Percentiles rank a stretch among this genome's conserved stretches.
These are phyloP conservation scores for Stephania japonica DNA, from an alignment of 164 flowering plant genomes.

Conservation along the genomic window DNA sequence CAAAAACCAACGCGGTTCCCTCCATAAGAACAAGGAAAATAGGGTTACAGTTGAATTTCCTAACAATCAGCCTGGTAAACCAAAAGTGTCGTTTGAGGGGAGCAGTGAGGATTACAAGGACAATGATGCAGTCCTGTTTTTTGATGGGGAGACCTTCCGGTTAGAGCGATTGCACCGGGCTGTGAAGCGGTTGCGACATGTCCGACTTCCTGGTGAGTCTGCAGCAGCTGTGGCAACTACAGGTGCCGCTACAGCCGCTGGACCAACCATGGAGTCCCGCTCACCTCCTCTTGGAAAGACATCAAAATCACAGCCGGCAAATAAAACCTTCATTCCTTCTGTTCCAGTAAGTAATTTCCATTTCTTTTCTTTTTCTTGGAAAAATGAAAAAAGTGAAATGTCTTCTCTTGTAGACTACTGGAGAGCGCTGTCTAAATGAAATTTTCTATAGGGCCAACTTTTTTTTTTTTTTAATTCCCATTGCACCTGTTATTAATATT, in stretches of 20 bases:
- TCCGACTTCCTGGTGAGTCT: conserved; percentile 59
- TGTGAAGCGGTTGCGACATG: conserved; percentile 78
- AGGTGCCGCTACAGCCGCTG: conserved; percentile 12
- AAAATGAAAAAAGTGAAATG: not conserved
- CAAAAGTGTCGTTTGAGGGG: conserved; percentile 72
- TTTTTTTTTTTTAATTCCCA: not conserved
- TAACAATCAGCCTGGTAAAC: conserved; percentile 77
- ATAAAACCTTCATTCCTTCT: conserved; percentile 27
- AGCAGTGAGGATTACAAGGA: conserved; percentile 81
- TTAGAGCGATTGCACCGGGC: conserved; percentile 82
- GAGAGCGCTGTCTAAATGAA: not conserved
- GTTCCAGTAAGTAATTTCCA: conserved; percentile 41
- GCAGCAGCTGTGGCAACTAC: conserved; percentile 41
- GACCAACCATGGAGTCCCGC: conserved; percentile 29
- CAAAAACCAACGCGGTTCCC: conserved; percentile 62
- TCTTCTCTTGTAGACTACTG: not conserved
- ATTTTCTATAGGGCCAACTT: not conserved
- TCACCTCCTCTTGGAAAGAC: conserved; percentile 48
- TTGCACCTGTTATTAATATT: not conserved
- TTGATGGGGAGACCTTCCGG: conserved; percentile 71
- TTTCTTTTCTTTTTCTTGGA: not conserved
- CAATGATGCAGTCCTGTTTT: conserved; percentile 81
- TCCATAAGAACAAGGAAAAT: conserved; percentile 76
- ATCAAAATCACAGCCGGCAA: conserved; percentile 30
- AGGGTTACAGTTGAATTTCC: conserved; percentile 75